These are phyloP conservation scores for Verticillium klebahnii DNA, from an alignment of 2,329 filamentous ascomycete genomes.

Conservation along the genomic window DNA sequence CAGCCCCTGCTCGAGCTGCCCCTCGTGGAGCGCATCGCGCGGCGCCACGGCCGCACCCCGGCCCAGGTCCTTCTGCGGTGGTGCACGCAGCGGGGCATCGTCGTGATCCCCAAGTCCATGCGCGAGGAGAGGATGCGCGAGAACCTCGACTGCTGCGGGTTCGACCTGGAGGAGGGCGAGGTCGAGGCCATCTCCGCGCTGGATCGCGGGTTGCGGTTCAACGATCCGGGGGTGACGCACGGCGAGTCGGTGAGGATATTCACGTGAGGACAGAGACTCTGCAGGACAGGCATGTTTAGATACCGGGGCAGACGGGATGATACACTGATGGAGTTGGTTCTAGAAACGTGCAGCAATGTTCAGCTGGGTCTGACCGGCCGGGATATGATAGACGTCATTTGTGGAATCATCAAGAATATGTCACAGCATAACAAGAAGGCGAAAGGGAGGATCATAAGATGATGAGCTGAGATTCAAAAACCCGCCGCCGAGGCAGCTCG, in stretches of 20 bases:
- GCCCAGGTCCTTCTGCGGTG: constrained; percentile 64
- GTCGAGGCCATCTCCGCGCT: constrained; percentile 51
- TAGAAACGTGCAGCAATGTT: too few species aligned
- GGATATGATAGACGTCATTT: too few species aligned
- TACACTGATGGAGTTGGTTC: too few species aligned
- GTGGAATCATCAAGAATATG: neutral
- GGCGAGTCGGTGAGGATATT: constrained; percentile 23
- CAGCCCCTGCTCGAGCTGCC: constrained; percentile 21
- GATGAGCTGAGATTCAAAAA: neutral
- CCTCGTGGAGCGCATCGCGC: constrained; percentile 44
- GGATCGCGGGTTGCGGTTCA: constrained; percentile 53
- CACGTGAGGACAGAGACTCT: constrained; percentile 7
- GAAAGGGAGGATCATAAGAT: neutral
- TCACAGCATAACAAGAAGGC: too few species aligned
- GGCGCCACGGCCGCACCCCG: constrained; percentile 52
- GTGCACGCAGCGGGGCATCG: constrained; percentile 59
- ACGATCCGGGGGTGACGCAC: constrained; percentile 40
- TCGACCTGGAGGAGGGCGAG: constrained; percentile 49
- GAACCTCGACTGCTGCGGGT: constrained; percentile 53
- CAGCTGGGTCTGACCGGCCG: too few species aligned
- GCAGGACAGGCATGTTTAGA: neutral
- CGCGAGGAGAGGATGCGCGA: constrained; percentile 40
- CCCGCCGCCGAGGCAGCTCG: neutral
- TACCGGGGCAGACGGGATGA: too few species aligned
- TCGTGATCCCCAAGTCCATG: constrained; percentile 61